Conservation (phyloP, 176 grass and related monocot species). For the Poa pratensis region DNA sequence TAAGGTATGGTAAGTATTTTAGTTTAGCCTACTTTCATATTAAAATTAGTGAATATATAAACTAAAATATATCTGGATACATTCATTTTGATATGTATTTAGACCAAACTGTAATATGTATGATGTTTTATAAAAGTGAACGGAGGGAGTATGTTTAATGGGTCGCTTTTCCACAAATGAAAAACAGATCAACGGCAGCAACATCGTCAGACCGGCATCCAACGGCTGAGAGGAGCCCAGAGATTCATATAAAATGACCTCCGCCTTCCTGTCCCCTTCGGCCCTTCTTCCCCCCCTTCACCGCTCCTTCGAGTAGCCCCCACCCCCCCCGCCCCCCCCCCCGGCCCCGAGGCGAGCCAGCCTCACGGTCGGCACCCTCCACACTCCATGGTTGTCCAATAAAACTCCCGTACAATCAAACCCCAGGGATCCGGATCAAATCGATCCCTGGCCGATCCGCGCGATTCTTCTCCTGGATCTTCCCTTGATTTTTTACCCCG, state of each 20-base stretch:
- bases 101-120: no score
- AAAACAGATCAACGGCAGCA: not conserved
- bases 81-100: no score
- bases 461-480: not conserved
- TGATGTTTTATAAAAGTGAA: no score
- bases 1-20: no score
- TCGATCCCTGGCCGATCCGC: not conserved
- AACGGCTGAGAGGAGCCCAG: not conserved
- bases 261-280: not conserved
- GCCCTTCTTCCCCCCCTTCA: not conserved
- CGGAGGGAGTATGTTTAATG: no score
- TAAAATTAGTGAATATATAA: no score
- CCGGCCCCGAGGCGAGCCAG: slow-evolving; percentile 7
- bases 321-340: no score
- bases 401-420: slow-evolving; percentile 46
- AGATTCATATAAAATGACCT: slow-evolving; percentile 1
- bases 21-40: no score
- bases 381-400: slow-evolving; percentile 36
- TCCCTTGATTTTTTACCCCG: not conserved
- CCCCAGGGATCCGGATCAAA: slow-evolving; percentile 44
- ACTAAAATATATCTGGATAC: no score
- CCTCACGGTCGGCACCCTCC: slow-evolving; percentile 18
- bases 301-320: not conserved
- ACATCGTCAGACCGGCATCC: not conserved
- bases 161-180: no score